A percentile compares a stretch with the other conserved stretches of the same genome.
phyloP scores from a whole-genome alignment of 768 basidiomycete species.

The Chalciporus chontae region DNA sequence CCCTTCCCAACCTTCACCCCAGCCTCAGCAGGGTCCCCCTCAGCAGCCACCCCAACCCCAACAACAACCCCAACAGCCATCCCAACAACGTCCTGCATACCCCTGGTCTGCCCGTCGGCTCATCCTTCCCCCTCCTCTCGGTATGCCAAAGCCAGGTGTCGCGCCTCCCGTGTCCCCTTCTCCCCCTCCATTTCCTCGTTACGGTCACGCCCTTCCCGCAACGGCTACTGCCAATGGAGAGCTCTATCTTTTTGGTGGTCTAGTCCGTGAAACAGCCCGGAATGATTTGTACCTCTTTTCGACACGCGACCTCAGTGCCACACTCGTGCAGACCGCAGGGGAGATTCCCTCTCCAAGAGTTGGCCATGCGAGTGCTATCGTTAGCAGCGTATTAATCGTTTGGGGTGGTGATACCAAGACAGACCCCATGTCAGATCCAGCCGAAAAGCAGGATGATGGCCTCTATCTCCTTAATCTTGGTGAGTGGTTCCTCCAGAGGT shows the following conservation, averaged over 20 bases:
- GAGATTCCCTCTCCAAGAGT: constrained; percentile 87
- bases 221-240: constrained; percentile 78
- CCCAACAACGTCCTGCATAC: constrained; percentile 57
- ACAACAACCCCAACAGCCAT: constrained; percentile 31
- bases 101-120: constrained; percentile 84
- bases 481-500: constrained; percentile 37
- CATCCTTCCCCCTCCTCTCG: constrained; percentile 60
- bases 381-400: constrained; percentile 92
- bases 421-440: constrained; percentile 52
- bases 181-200: constrained; percentile 91
- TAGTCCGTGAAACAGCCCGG: constrained; percentile 83
- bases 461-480: constrained; percentile 93
- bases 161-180: constrained; percentile 66
- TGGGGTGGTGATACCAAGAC: constrained; percentile 99
- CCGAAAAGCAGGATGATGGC: constrained; percentile 85
- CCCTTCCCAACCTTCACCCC: constrained; percentile 29
- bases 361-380: constrained; percentile 95
- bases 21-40: constrained; percentile 1
- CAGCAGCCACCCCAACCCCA: constrained; percentile 31
- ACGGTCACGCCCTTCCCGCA: constrained; percentile 89
- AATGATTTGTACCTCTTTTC: constrained; percentile 95
- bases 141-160: constrained; percentile 61
- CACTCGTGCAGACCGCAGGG: constrained; percentile 82
- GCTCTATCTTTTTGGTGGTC: constrained; percentile 94
- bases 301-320: constrained; percentile 72